Evolutionary conservation across 2,329 filamentous ascomycete species (phyloP).

Genomic region (Paramyrothecium sp.): DNA sequence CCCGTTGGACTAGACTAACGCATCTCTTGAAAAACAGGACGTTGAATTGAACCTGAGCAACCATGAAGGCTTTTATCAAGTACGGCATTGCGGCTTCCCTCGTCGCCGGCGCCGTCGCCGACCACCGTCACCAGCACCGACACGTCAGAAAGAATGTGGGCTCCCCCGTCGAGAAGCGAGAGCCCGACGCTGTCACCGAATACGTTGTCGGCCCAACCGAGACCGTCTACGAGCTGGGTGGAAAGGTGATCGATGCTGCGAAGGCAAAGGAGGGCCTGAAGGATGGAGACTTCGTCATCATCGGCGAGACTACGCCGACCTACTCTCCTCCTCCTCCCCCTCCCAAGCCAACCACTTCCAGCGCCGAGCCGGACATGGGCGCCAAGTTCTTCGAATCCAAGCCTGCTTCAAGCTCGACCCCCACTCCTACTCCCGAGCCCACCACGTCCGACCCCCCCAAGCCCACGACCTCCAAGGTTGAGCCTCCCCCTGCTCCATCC

Average conservation of each 20-base stretch:
- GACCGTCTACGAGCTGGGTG: conserved; percentile 71
- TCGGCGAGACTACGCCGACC: conserved; percentile 57
- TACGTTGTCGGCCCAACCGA: conserved; percentile 61
- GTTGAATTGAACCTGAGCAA: conserved; percentile 10
- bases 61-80: conserved; percentile 50
- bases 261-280: conserved; percentile 72
- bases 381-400: conserved; percentile 53
- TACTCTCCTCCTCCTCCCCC: conserved; percentile 43
- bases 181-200: conserved; percentile 44
- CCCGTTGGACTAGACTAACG: too few relatives aligned
- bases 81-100: conserved; percentile 52
- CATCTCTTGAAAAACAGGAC: too few relatives aligned
- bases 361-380: conserved; percentile 31
- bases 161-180: conserved; percentile 47
- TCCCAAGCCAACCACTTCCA: conserved; percentile 32
- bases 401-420: conserved; percentile 22
- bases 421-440: conserved; percentile 23
- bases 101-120: conserved; percentile 52
- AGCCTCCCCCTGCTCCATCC: conserved; percentile 17
- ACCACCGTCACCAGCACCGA: conserved; percentile 60
- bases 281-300: conserved; percentile 67
- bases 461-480: conserved; percentile 16
- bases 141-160: conserved; percentile 54
- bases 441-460: conserved; percentile 14
- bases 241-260: conserved; percentile 55